A percentile compares a stretch with the other conserved stretches of the same genome.
Conservation (phyloP, 148 eudicot genomes). For the Rhododendron griersonianum region DNA sequence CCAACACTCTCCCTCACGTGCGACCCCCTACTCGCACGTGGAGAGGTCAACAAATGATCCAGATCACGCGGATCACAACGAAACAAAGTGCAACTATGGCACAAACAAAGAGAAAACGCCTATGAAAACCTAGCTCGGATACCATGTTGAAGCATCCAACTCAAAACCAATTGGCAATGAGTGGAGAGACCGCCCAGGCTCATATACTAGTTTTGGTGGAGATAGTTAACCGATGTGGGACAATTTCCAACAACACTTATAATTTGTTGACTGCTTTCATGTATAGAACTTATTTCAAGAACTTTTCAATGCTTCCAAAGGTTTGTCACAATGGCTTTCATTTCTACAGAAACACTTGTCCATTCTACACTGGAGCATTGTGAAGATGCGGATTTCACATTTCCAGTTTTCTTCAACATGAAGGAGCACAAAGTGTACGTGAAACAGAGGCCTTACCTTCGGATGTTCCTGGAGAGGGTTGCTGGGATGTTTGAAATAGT, state of each 20-base stretch:
- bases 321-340: neutral
- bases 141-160: too few species aligned
- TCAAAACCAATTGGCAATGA: too few species aligned
- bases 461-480: slow-evolving; percentile 66
- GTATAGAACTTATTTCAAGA: neutral
- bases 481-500: slow-evolving; percentile 90
- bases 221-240: too few species aligned
- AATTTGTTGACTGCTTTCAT: neutral
- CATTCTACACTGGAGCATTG: slow-evolving; percentile 84
- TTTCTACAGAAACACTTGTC: slow-evolving; percentile 82
- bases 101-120: too few species aligned
- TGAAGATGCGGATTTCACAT: slow-evolving; percentile 80
- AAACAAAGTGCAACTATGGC: too few species aligned
- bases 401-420: slow-evolving; percentile 75
- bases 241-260: neutral
- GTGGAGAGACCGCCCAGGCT: too few species aligned
- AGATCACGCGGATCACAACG: too few species aligned
- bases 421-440: slow-evolving; percentile 84
- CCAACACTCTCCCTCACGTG: too few species aligned
- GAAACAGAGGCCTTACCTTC: slow-evolving; percentile 83
- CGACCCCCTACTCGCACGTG: too few species aligned
- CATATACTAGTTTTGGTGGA: too few species aligned
- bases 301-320: slow-evolving; percentile 2
- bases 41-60: too few species aligned
- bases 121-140: too few species aligned